Evolutionary conservation across 495 filamentous ascomycete genomes (phyloP).

Genomic region (Hapsidospora chrysogenum): DNA sequence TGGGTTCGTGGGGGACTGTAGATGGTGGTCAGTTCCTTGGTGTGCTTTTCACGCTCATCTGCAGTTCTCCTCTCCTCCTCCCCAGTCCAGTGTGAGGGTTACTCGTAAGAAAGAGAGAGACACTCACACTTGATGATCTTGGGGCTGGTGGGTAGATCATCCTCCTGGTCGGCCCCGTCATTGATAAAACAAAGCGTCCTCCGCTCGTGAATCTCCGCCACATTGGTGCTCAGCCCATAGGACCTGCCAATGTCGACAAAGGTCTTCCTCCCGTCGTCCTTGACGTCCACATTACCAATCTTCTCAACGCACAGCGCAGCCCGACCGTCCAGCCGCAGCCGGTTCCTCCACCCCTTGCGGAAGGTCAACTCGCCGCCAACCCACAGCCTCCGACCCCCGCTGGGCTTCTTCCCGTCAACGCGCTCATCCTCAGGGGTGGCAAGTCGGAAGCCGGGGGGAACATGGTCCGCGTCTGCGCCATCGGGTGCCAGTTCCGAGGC

Average conservation of each 20-base stretch:
- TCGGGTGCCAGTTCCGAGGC: conserved; percentile 41
- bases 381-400: conserved; percentile 57
- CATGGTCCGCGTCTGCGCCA: conserved; percentile 56
- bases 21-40: too few relatives aligned
- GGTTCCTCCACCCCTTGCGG: conserved; percentile 3
- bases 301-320: conserved; percentile 44
- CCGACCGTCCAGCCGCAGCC: conserved; percentile 27
- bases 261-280: conserved; percentile 17
- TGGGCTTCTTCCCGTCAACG: too few relatives aligned
- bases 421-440: not conserved
- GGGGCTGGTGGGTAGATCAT: too few relatives aligned
- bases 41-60: too few relatives aligned
- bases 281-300: conserved; percentile 37
- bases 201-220: conserved; percentile 13
- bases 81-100: too few relatives aligned
- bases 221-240: conserved; percentile 8
- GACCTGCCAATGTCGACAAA: conserved; percentile 22
- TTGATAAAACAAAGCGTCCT: conserved; percentile 24
- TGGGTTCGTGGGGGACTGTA: conserved; percentile 17
- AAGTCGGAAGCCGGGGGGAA: conserved; percentile 3
- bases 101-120: too few relatives aligned
- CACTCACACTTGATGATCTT: conserved; percentile 10
- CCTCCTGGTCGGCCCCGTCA: conserved; percentile 5
- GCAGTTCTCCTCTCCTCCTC: too few relatives aligned
- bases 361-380: conserved; percentile 44